Percentiles rank a stretch among this genome's conserved stretches.
Evolutionary conservation across 306 rosid genomes (phyloP).

Genomic region (Cicer yamashitae): DNA sequence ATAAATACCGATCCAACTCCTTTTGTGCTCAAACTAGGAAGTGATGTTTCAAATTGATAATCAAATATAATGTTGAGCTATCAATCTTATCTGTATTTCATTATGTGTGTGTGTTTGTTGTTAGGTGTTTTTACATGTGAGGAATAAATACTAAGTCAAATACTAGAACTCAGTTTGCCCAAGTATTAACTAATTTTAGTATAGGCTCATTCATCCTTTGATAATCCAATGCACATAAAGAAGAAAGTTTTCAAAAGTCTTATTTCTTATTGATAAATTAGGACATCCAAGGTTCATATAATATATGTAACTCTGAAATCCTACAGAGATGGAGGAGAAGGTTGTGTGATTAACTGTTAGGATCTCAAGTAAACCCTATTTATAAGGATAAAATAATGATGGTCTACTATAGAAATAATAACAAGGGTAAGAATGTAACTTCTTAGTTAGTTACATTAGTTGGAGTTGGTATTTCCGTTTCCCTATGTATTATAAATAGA

Average conservation of each 20-base stretch:
- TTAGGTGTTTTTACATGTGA: neutral
- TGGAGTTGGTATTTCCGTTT: too few relatives aligned
- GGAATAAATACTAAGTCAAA: conserved; percentile 2
- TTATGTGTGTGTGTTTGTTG: neutral
- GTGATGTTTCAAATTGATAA: conserved; percentile 32
- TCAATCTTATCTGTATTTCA: neutral
- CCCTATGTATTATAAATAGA: too few relatives aligned
- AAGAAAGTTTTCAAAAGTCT: conserved; percentile 6
- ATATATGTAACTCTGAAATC: neutral
- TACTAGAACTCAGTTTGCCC: neutral
- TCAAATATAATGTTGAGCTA: neutral
- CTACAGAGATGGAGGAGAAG: conserved; percentile 1
- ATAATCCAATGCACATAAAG: conserved; percentile 42
- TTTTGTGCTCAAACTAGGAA: conserved; percentile 28
- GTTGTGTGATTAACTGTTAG: conserved; percentile 3
- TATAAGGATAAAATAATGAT: too few relatives aligned
- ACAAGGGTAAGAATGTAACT: too few relatives aligned
- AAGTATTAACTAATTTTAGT: conserved; percentile 22
- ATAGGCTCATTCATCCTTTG: neutral
- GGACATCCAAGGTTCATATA: neutral
- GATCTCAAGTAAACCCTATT: too few relatives aligned
- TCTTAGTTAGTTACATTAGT: too few relatives aligned
- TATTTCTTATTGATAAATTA: conserved; percentile 24
- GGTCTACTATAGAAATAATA: too few relatives aligned
- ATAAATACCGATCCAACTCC: conserved; percentile 18